Base-by-base conservation (phyloP, 257 asterid species). In the Paraleonurus japonicus region DNA sequence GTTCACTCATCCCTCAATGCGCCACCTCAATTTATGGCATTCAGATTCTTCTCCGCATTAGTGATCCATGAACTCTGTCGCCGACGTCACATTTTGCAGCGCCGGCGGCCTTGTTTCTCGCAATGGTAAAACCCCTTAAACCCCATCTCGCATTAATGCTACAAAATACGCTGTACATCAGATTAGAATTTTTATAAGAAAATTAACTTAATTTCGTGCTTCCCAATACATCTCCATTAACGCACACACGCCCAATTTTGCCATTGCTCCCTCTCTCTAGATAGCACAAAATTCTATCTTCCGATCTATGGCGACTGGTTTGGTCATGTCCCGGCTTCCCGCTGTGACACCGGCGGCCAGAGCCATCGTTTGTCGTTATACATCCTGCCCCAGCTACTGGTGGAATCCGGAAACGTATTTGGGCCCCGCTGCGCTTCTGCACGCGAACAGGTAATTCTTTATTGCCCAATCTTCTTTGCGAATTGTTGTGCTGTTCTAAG, bases 341-440 rank as follows among this genome's bases (percentile, higher is more conserved):
- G n/a, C n/a, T n/a, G n/a, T n/a, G n/a, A n/a, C n/a, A n/a, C n/a
- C n/a, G n/a, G n/a, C n/a, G n/a, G n/a, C n/a, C n/a, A n/a, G n/a
- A n/a, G n/a, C n/a, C n/a, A n/a, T n/a, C n/a, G n/a, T n/a, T n/a
- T n/a, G n/a, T n/a, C n/a, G n/a, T n/a, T n/a, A n/a, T n/a, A 89
- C 97, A 26, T 87, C 95, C 15, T 94, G 98, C 78, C 96, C 98
- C 7, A 94, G 98, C 79, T 94, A 94, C 77, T 90, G 98, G 98
- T 94, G 98, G 98, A 94, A 94, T 71, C 98, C 98, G 7, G 98
- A 94, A 81, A 75, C 95, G 33, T 94, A 94, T 83, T 86, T 94
- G 79, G 98, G 98, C 15, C 98, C 98, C 0, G 97, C 97, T 15
- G 95, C 97, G 30, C 97, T 94, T 70, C 89, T 94, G 68, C 98